A percentile compares a stretch with the other conserved stretches of the same genome.
phyloP scores from a whole-genome alignment of 441 rosid species.

The Erodium trifolium region DNA sequence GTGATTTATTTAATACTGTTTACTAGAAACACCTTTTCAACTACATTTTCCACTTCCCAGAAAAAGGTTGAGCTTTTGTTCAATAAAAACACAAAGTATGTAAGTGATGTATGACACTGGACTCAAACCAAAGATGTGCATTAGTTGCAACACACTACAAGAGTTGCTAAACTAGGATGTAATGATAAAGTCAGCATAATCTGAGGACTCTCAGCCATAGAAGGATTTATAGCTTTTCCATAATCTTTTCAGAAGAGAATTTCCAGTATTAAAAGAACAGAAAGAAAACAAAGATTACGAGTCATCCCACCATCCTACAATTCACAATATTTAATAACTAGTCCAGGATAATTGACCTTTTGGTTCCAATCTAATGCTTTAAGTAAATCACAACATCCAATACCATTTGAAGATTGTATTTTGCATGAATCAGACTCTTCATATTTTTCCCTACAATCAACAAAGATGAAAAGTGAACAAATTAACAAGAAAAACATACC shows the following conservation, averaged over 20 bases:
- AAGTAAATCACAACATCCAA: background rate
- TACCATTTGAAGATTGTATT: background rate
- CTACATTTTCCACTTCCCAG: background rate
- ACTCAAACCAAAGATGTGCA: background rate
- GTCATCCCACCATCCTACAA: background rate
- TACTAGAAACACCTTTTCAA: background rate
- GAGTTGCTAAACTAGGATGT: background rate
- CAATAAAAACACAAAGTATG: constrained; percentile 3
- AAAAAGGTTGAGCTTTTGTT: background rate
- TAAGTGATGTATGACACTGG: background rate
- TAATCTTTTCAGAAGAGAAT: background rate
- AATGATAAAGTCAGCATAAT: background rate
- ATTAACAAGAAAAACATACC: constrained; percentile 37
- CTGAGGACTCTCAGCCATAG: background rate
- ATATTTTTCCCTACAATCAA: background rate
- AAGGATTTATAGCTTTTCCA: background rate
- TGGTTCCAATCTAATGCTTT: constrained; percentile 10
- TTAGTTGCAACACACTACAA: background rate
- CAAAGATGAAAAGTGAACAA: constrained; percentile 14
- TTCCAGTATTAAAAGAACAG: constrained; percentile 1
- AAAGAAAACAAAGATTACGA: background rate
- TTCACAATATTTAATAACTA: background rate
- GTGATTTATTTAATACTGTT: too few relatives aligned
- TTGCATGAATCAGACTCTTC: background rate
- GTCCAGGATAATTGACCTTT: background rate